These are phyloP conservation scores for Xylaria palmicola DNA, from an alignment of 495 filamentous ascomycete species.

Conservation along the genomic window DNA sequence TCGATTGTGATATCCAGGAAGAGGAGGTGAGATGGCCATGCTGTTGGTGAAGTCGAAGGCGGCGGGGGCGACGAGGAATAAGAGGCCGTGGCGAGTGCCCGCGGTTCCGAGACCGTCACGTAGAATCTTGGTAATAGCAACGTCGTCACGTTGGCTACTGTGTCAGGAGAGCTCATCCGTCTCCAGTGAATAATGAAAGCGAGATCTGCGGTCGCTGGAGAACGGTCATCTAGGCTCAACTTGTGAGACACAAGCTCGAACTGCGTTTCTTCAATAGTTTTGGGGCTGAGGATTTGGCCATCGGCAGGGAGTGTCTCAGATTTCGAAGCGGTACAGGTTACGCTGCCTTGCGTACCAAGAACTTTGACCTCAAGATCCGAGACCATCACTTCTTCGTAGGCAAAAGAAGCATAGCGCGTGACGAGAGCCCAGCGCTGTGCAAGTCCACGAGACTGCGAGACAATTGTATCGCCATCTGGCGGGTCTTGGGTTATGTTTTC, in stretches of 20 bases:
- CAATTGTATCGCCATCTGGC: conserved; percentile 17
- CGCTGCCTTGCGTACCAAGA: conserved; percentile 53
- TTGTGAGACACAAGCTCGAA: conserved; percentile 75
- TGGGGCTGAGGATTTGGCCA: conserved; percentile 51
- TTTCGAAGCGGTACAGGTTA: conserved; percentile 38
- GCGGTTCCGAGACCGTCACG: conserved; percentile 79
- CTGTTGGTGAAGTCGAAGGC: conserved; percentile 5
- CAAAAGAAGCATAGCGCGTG: conserved; percentile 71
- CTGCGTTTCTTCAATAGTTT: conserved; percentile 64
- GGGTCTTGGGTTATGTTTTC: conserved; percentile 39
- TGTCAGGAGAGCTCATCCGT: conserved; percentile 41
- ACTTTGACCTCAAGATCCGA: conserved; percentile 60
- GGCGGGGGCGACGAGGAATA: conserved; percentile 34
- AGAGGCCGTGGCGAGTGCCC: conserved; percentile 70
- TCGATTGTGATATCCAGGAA: conserved; percentile 71
- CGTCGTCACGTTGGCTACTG: conserved; percentile 51
- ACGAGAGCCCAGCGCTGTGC: conserved; percentile 76
- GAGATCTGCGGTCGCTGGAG: conserved; percentile 68
- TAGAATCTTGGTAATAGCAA: conserved; percentile 76
- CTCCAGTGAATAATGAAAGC: conserved; percentile 76
- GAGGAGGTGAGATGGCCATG: conserved; percentile 29
- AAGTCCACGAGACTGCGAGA: conserved; percentile 54
- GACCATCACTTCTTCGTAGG: conserved; percentile 66
- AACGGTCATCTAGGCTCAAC: conserved; percentile 72
- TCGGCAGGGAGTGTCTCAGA: conserved; percentile 24